phyloP scores from a whole-genome alignment of 345 rosid genomes.

The Nephelium lappaceum region DNA sequence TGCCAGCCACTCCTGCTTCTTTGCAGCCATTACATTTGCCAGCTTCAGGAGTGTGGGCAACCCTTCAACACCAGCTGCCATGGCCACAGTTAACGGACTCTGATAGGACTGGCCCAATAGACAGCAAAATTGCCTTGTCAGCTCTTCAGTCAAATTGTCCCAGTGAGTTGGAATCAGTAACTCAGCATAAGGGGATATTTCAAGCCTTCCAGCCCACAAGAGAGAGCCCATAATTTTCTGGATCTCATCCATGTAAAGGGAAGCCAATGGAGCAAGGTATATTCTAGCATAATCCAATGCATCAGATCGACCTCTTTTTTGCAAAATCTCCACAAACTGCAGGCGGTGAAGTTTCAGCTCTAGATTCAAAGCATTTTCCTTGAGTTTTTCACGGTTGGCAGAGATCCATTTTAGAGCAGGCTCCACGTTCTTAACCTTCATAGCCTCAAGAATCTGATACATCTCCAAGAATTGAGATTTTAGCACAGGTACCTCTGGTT shows the following conservation, averaged over 20 bases:
- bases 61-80: constrained; percentile 72
- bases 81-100: constrained; percentile 52
- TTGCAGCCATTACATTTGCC: constrained; percentile 67
- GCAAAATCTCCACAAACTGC: constrained; percentile 65
- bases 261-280: constrained; percentile 48
- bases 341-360: constrained; percentile 60
- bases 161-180: constrained; percentile 45
- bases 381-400: constrained; percentile 51
- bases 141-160: constrained; percentile 55
- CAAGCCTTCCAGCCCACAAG: constrained; percentile 55
- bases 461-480: constrained; percentile 62
- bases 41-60: constrained; percentile 72
- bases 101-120: constrained; percentile 49
- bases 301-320: constrained; percentile 47
- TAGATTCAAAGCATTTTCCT: constrained; percentile 49
- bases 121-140: constrained; percentile 51
- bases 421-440: constrained; percentile 50
- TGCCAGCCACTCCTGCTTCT: constrained; percentile 64
- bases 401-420: constrained; percentile 84
- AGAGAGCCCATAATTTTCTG: constrained; percentile 58
- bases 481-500: constrained; percentile 39
- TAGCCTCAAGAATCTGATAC: constrained; percentile 55
- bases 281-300: constrained; percentile 65
- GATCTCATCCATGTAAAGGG: constrained; percentile 40
- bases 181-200: constrained; percentile 58